Conservation (phyloP, 129 eudicot species). For the Lonicera japonica region DNA sequence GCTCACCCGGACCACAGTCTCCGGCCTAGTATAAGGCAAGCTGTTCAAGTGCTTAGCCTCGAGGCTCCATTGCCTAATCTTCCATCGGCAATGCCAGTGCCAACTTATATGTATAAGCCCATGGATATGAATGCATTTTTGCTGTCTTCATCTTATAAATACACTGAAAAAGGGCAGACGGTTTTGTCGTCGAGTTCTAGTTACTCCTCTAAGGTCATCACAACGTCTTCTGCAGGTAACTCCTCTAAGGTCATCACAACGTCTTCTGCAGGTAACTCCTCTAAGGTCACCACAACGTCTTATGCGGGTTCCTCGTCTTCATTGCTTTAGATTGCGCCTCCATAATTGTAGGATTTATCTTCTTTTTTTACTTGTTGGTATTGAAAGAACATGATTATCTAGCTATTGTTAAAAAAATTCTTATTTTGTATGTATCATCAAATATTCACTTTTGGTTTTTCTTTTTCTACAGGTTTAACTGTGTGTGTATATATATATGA, state of each 20-base stretch:
- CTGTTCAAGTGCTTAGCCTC: slow-evolving; percentile 15
- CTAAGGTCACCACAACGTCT: too few relatives aligned
- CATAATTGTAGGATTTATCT: neutral
- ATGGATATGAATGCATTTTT: slow-evolving; percentile 1
- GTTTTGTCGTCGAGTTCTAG: neutral
- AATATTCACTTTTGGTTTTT: too few relatives aligned
- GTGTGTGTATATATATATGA: too few relatives aligned
- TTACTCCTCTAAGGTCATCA: neutral
- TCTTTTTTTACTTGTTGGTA: too few relatives aligned
- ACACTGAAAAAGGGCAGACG: neutral
- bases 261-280: too few relatives aligned
- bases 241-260: too few relatives aligned
- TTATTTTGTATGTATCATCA: too few relatives aligned
- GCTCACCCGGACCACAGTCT: slow-evolving; percentile 19
- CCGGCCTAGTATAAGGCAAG: slow-evolving; percentile 26
- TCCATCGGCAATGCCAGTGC: slow-evolving; percentile 15
- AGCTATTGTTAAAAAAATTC: too few relatives aligned
- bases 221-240: neutral
- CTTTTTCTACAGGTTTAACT: too few relatives aligned
- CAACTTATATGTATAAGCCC: slow-evolving; percentile 12
- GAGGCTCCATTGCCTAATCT: slow-evolving; percentile 23
- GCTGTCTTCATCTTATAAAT: neutral
- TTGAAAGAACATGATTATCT: too few relatives aligned
- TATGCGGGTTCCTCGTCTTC: neutral
- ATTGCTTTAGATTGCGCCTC: neutral